Base-by-base conservation (phyloP, 768 basidiomycete genomes). In the Austroboletus eburneus region DNA sequence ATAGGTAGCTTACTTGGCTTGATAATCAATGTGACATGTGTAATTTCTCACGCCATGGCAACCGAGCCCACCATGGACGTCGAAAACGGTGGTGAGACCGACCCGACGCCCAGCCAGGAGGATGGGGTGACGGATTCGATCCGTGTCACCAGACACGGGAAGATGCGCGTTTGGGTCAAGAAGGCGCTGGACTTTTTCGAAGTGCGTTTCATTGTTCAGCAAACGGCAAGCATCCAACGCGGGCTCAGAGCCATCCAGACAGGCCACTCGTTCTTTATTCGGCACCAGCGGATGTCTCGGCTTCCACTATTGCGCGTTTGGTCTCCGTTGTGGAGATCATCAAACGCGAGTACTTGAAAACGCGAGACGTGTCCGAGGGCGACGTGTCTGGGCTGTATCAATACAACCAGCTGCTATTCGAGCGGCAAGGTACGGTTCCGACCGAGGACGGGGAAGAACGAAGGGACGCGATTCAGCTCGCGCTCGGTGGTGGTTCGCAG, bases 261-360 rank as follows among this genome's bases (percentile, higher is more conserved):
- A 68, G 62, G 45, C 73, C 79, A 1, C 56, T 86, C 20, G 69
- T 77, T 4, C 64, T 87, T 14, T 83, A 86, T 56, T 85, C 84
- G 0, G 65, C 81, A 4, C 83, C 83, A 4, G 57, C 64, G 4
- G 39, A 57, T 25, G 58, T 65, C 38, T 66, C 65, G 3, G 58
- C 63, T 14, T 65, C 70, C 3, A 72, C 77, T 0, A 65, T 69
- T 29, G 80, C 87, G 0, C 78, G 84, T 1, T 73, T 94, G 8
- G 71, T 93, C 30, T 80, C 83, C 1, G 85, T 90, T 4, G 82
- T 81, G 1, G 91, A 94, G 64, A 87, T 92, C 46, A 78, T 91
- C 56, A 92, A 92, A 58, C 78, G 91, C 22, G 86, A 91, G 59
- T 91, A 81, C 58, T 50, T 87, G 44, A 80, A 80, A 45, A 61